Conservation (phyloP, 371 early-diverging fungal species). For the Basidiobolus meristosporus region DNA sequence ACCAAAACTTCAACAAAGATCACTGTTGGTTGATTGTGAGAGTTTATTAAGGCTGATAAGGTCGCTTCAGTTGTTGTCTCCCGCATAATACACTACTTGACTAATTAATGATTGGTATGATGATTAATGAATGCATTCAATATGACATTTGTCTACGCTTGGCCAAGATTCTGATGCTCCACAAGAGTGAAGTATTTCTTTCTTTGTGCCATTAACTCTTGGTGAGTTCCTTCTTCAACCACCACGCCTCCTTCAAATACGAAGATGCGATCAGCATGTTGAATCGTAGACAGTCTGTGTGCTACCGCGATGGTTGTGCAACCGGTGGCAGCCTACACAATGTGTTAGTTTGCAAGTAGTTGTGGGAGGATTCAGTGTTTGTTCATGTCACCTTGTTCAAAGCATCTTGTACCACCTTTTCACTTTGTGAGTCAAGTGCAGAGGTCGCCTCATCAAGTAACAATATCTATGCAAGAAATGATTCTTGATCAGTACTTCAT, state of each 20-base stretch:
- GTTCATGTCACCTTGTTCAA: conserved; percentile 29
- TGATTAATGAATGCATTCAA: no score
- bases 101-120: no score
- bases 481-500: conserved; percentile 8
- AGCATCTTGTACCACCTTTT: conserved; percentile 35
- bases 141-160: no score
- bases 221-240: conserved; percentile 33
- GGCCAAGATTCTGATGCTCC: conserved; percentile 6
- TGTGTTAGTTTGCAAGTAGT: no score
- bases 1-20: no score
- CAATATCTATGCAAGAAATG: conserved; percentile 31
- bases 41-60: no score
- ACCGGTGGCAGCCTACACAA: conserved; percentile 28
- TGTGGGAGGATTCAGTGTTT: conserved; percentile 48
- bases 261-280: conserved; percentile 37
- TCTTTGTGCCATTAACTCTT: conserved; percentile 15
- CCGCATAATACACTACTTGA: no score
- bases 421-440: conserved; percentile 55
- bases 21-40: no score
- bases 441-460: conserved; percentile 82
- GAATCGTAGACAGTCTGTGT: conserved; percentile 42
- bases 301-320: conserved; percentile 48
- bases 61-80: no score
- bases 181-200: conserved; percentile 17
- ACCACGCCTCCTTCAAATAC: conserved; percentile 33